A percentile compares a stretch with the other conserved stretches of the same genome.
These are phyloP conservation scores for Phytophthora colocasiae DNA, from an alignment of 352 stramenopile species.

Conservation along the genomic window DNA sequence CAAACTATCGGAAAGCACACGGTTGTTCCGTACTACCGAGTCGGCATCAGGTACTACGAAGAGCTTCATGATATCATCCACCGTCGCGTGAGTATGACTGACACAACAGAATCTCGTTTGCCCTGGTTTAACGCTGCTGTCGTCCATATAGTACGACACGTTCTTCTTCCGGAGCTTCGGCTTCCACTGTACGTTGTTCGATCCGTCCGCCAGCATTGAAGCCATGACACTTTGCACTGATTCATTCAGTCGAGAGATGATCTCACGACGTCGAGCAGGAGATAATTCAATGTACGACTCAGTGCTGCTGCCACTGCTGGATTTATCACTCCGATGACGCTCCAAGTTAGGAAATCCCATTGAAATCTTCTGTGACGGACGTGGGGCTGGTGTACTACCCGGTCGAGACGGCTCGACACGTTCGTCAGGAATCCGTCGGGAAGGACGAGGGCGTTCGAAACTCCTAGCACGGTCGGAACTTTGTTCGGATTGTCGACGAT, in stretches of 20 bases:
- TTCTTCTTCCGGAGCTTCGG: constrained; percentile 52
- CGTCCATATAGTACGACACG: constrained; percentile 62
- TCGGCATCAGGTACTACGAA: constrained; percentile 53
- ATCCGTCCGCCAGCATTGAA: constrained; percentile 50
- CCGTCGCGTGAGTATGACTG: constrained; percentile 39
- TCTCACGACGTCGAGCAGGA: constrained; percentile 29
- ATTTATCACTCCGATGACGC: constrained; percentile 19
- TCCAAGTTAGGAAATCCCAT: constrained; percentile 12
- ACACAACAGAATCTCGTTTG: constrained; percentile 70
- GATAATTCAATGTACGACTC: constrained; percentile 29
- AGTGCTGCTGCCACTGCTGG: constrained; percentile 5
- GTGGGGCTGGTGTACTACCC: neutral
- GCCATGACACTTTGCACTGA: constrained; percentile 53
- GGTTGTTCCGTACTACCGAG: constrained; percentile 47
- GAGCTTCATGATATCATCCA: constrained; percentile 58
- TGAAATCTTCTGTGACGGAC: constrained; percentile 24
- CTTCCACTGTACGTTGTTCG: constrained; percentile 48
- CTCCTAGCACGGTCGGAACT: neutral
- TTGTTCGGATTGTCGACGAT: constrained; percentile 14
- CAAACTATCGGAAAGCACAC: constrained; percentile 56
- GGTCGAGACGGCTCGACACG: neutral
- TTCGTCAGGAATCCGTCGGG: no score
- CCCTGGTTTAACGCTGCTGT: constrained; percentile 39
- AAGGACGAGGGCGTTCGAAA: neutral
- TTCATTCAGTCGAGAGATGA: constrained; percentile 31